phyloP scores from a whole-genome alignment of 805 yeast genomes.

The Candida xyloterini region DNA sequence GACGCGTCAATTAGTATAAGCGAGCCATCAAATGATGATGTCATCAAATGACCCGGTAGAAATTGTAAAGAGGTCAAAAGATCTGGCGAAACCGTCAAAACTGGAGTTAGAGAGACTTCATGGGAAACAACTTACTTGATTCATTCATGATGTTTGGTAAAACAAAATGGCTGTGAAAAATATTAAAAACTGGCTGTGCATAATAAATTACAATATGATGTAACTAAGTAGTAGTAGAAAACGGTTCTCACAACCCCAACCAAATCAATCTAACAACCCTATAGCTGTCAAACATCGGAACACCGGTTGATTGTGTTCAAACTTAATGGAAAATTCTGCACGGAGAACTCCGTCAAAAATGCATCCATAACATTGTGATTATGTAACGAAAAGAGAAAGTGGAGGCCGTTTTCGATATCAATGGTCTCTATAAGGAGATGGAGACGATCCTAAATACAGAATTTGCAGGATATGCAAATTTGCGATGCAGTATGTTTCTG shows the following conservation, averaged over 20 bases:
- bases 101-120: not conserved
- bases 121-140: not conserved
- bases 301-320: not conserved
- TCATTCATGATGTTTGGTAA: not conserved
- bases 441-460: not conserved
- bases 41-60: slow-evolving; percentile 1
- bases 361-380: slow-evolving; percentile 2
- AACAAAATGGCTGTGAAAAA: not conserved
- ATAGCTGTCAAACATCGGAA: not conserved
- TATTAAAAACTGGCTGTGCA: not conserved
- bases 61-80: slow-evolving; percentile 6
- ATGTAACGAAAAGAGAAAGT: not conserved
- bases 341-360: slow-evolving; percentile 7
- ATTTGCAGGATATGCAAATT: not conserved
- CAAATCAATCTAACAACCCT: no score
- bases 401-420: not conserved
- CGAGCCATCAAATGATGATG: slow-evolving; percentile 18
- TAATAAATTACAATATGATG: no score
- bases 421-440: not conserved
- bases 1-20: slow-evolving; percentile 11
- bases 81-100: not conserved
- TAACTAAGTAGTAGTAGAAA: no score
- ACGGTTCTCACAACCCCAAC: no score
- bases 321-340: no score
- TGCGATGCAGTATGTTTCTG: no score